Percentiles rank a stretch among this genome's conserved stretches.
Evolutionary conservation across 2,329 filamentous ascomycete species (phyloP).

Genomic region (Hymenoscyphus fraxineus): DNA sequence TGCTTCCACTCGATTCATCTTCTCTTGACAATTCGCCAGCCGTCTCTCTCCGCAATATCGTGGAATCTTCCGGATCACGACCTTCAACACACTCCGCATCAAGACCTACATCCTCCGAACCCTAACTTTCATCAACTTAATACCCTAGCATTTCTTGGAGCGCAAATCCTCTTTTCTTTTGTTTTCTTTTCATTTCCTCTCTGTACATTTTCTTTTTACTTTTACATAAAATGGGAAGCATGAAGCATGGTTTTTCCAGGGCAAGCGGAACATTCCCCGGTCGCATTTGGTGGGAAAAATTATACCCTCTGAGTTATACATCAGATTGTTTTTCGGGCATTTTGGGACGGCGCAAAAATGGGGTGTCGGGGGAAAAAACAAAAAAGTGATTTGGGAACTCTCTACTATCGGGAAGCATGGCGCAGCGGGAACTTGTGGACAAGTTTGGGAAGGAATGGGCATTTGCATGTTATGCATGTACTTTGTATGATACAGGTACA

Average conservation of each 20-base stretch:
- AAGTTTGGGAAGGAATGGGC: background rate
- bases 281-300: background rate
- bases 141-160: background rate
- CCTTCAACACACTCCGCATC: background rate
- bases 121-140: background rate
- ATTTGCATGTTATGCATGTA: background rate
- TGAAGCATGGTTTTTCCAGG: slow-evolving; percentile 1
- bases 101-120: background rate
- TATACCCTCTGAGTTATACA: background rate
- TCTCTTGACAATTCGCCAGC: background rate
- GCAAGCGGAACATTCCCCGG: slow-evolving; percentile 1
- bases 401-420: slow-evolving; percentile 1
- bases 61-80: background rate
- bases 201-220: background rate
- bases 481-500: background rate
- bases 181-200: background rate
- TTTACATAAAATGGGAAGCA: background rate
- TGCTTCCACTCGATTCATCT: slow-evolving; percentile 22
- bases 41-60: background rate
- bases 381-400: background rate
- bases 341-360: background rate
- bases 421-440: background rate
- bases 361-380: background rate
- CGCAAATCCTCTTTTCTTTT: background rate
- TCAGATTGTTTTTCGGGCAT: background rate